Percentiles rank a stretch among this genome's conserved stretches.
Evolutionary conservation across 78 protist genomes (phyloP).

Genomic region (Mastigamoeba balamuthi): DNA sequence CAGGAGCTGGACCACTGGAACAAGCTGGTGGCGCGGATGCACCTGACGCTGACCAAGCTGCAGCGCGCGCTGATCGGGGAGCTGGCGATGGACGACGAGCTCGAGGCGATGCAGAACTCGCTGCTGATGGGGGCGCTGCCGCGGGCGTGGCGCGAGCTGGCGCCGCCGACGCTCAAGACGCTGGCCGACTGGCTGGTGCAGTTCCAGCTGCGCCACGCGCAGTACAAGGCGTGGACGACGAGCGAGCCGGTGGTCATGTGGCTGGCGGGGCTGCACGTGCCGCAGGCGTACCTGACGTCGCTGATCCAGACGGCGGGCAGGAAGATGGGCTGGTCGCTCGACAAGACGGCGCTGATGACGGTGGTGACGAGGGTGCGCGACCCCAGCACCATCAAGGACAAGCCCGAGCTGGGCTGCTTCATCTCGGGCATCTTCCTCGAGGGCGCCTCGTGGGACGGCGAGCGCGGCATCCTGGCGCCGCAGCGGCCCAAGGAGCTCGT

Average conservation of each 20-base stretch:
- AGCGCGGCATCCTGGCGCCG: conserved; percentile 2
- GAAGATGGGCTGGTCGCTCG: conserved; percentile 79
- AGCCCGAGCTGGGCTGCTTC: conserved; percentile 65
- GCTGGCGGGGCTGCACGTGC: conserved; percentile 87
- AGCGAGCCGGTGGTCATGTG: conserved; percentile 80
- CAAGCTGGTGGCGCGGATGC: conserved; percentile 40
- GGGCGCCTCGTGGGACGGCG: conserved; percentile 78
- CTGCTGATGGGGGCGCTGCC: conserved; percentile 73
- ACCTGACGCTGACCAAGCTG: conserved; percentile 35
- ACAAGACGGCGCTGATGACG: conserved; percentile 26
- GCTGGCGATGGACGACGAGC: conserved; percentile 65
- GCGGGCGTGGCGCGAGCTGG: conserved; percentile 51
- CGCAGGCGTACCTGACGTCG: conserved; percentile 82
- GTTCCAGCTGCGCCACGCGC: conserved; percentile 26
- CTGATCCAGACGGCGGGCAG: conserved; percentile 86
- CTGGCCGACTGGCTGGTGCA: conserved; percentile 70
- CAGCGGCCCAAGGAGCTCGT: conserved; percentile 70
- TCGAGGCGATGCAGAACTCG: conserved; percentile 57
- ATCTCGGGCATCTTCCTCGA: conserved; percentile 70
- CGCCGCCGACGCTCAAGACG: conserved; percentile 65
- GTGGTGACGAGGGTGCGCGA: conserved; percentile 23
- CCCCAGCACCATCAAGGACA: background rate
- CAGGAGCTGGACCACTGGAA: conserved; percentile 87
- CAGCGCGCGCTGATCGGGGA: conserved; percentile 76
- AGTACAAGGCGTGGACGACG: conserved; percentile 54